Conservation (phyloP, 164 flowering plant genomes). For the Platanus orientalis region DNA sequence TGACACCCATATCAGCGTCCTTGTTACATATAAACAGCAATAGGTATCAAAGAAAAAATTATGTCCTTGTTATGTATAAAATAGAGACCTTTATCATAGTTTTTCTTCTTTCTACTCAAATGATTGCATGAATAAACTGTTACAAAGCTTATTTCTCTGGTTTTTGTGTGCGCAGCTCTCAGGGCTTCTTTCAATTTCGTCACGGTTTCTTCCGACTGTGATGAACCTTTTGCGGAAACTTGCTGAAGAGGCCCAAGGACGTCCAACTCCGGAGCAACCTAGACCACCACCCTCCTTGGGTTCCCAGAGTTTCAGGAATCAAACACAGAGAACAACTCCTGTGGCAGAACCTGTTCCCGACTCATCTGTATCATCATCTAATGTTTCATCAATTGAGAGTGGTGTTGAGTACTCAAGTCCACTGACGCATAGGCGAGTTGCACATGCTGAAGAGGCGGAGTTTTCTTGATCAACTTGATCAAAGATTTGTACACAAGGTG, state of each 20-base stretch:
- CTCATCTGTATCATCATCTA: constrained; percentile 36
- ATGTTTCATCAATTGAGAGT: constrained; percentile 24
- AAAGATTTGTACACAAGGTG: too few relatives aligned
- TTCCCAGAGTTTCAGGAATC: constrained; percentile 32
- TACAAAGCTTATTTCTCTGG: too few relatives aligned
- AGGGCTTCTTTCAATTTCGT: constrained; percentile 44
- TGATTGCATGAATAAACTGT: too few relatives aligned
- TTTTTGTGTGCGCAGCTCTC: constrained; percentile 35
- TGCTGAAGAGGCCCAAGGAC: constrained; percentile 41
- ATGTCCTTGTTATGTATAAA: too few relatives aligned
- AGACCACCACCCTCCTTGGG: constrained; percentile 14
- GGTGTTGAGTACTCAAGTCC: constrained; percentile 34
- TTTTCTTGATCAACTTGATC: not conserved
- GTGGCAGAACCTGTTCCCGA: constrained; percentile 20
- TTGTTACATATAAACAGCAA: too few relatives aligned
- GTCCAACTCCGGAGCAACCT: constrained; percentile 21
- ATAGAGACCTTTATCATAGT: too few relatives aligned
- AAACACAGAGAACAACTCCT: constrained; percentile 15
- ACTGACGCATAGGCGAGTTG: constrained; percentile 25
- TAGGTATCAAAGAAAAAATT: too few relatives aligned
- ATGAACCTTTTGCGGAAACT: constrained; percentile 47
- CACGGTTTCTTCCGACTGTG: constrained; percentile 49
- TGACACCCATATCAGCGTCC: too few relatives aligned
- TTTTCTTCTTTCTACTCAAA: too few relatives aligned
- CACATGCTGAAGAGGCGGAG: not conserved